These are phyloP conservation scores for Verbascum thapsus DNA, from an alignment of 257 asterid species.

Conservation along the genomic window DNA sequence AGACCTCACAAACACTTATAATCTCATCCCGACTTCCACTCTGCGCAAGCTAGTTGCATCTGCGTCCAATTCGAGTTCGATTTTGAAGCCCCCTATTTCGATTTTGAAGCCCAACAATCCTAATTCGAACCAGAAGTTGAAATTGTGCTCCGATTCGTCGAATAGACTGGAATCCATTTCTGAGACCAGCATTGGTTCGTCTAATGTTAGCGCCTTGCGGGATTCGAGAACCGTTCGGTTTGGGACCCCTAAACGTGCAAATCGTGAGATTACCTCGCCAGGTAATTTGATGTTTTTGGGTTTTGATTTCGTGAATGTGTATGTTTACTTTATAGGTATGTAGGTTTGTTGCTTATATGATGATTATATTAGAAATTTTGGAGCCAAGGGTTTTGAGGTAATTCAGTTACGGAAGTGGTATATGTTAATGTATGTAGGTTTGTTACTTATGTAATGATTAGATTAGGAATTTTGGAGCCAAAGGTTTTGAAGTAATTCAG, in stretches of 20 bases:
- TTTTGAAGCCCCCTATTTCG: slow-evolving; percentile 37
- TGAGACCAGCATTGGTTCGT: slow-evolving; percentile 55
- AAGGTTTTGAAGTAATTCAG: slow-evolving; percentile 28
- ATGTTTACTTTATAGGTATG: not conserved
- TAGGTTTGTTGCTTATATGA: not conserved
- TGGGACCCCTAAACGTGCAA: slow-evolving; percentile 31
- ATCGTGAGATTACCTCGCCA: slow-evolving; percentile 25
- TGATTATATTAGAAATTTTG: not conserved
- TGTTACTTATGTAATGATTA: not conserved
- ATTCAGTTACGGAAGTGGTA: slow-evolving; percentile 2
- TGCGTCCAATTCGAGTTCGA: slow-evolving; percentile 28
- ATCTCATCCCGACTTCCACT: slow-evolving; percentile 46
- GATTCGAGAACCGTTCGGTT: slow-evolving; percentile 36
- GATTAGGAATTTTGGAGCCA: slow-evolving; percentile 5
- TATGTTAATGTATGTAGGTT: slow-evolving; percentile 16
- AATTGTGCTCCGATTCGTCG: slow-evolving; percentile 28
- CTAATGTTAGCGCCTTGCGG: slow-evolving; percentile 32
- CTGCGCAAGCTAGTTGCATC: slow-evolving; percentile 48
- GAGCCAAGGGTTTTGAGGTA: slow-evolving; percentile 30
- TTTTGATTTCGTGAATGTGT: slow-evolving; percentile 6
- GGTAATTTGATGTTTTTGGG: slow-evolving; percentile 26
- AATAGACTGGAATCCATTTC: slow-evolving; percentile 52
- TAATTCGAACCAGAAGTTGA: slow-evolving; percentile 34
- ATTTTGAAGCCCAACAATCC: slow-evolving; percentile 35
- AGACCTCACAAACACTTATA: slow-evolving; percentile 43